phyloP scores from a whole-genome alignment of 768 basidiomycete genomes.

The Kwoniella shandongensis region DNA sequence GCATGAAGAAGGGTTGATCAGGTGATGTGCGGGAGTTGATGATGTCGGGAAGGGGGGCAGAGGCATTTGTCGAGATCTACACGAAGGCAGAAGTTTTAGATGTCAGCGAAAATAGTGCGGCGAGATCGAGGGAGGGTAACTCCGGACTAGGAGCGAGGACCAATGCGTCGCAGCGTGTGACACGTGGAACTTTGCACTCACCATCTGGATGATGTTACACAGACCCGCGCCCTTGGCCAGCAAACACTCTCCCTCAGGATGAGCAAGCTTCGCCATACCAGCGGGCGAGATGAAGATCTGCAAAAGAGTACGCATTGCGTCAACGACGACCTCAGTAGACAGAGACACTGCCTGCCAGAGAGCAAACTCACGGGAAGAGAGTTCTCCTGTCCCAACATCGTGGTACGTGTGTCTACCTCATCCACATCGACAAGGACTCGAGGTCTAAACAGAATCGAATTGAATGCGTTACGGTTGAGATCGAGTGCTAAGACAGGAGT shows the following conservation, averaged over 20 bases:
- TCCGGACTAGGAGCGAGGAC: not conserved
- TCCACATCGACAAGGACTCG: slow-evolving; percentile 52
- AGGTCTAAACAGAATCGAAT: slow-evolving; percentile 53
- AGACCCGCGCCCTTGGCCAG: slow-evolving; percentile 48
- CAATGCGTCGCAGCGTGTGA: not conserved
- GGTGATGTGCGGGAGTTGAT: slow-evolving; percentile 19
- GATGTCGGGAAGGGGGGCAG: slow-evolving; percentile 51
- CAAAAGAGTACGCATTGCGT: not conserved
- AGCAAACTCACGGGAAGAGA: slow-evolving; percentile 41
- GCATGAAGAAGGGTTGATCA: slow-evolving; percentile 54
- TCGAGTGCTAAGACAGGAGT: slow-evolving; percentile 31
- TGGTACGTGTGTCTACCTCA: slow-evolving; percentile 44
- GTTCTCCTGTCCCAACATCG: slow-evolving; percentile 51
- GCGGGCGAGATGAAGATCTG: slow-evolving; percentile 55
- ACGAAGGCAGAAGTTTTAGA: not conserved
- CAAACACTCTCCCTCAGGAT: slow-evolving; percentile 53
- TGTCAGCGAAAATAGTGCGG: no score
- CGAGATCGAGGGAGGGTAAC: no score
- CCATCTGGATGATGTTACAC: slow-evolving; percentile 46
- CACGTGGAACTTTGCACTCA: slow-evolving; percentile 23
- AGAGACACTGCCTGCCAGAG: not conserved
- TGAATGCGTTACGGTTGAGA: slow-evolving; percentile 42
- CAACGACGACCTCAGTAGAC: not conserved
- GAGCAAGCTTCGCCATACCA: slow-evolving; percentile 55
- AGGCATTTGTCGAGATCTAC: slow-evolving; percentile 55